Evolutionary conservation across 108 stramenopile genomes (phyloP), one percentile per base, ranked within the genome.

Genomic region (Cyclotella baltica): DNA sequence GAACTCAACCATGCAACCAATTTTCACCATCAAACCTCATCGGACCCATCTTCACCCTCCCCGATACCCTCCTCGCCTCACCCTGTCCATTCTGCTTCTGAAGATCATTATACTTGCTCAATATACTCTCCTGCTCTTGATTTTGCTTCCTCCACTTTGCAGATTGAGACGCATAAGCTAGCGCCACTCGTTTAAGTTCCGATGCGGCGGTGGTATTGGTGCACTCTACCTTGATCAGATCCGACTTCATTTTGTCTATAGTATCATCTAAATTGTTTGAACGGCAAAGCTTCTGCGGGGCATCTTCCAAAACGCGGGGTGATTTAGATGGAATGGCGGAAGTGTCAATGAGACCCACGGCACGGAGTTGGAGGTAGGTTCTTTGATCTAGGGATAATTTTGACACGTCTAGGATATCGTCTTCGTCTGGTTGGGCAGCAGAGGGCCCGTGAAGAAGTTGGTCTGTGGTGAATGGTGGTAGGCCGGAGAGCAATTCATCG

Each of bases 371-470:
- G 11, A 83, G 62, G 57, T 67, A 79, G 16, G 83, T 78, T 43
- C 83, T 59, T 75, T 83, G 76, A 36, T 83, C 83, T 16, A 79
- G 76, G 34, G 83, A 47, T 38, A 83, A 65, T 22, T 71, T 73
- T 29, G 80, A 76, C 37, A 81, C 43, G 37, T 81, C 80, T 25
- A 81, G 27, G 53, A 76, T 33, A 13, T n/a, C 19, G 18, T 40
- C 37, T 20, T 70, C 59, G 1, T 20, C n/a, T 1, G 43, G 1
- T 50, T 29, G 19, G 20, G n/a, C 20, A 15, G 25, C 67, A 25
- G 10, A 19, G 36, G 78, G 71, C 50, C 70, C 78, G 16, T 67
- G 27, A 25, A 79, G 53, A 47, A 79, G 70, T 56, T 79, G 63
- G 4, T 72, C 70, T 6, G 65, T 20, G 19, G 78, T 72, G 67